Conservation (phyloP, 169 alveolate genomes). For the Plasmodium gonderi region DNA sequence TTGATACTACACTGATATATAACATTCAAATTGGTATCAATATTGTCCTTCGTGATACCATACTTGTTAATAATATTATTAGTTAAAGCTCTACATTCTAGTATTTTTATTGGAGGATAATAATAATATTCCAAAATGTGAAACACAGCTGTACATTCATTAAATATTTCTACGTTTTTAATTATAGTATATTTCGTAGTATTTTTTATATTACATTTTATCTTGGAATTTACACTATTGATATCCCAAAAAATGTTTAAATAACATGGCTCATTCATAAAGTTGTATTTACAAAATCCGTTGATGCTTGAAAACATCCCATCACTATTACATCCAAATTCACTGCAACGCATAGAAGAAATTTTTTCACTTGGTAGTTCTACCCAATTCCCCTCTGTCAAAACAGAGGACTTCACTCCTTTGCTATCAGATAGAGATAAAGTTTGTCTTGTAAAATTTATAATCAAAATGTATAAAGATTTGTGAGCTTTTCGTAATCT, state of each 20-base stretch:
- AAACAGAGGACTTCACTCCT: slow-evolving; percentile 62
- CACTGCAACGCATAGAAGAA: slow-evolving; percentile 84
- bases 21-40: slow-evolving; percentile 47
- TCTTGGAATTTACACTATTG: slow-evolving; percentile 81
- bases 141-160: slow-evolving; percentile 86
- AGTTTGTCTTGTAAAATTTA: slow-evolving; percentile 84
- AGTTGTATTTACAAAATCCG: slow-evolving; percentile 81
- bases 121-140: slow-evolving; percentile 84
- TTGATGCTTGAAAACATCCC: slow-evolving; percentile 85
- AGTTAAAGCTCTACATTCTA: slow-evolving; percentile 74
- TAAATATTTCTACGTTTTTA: slow-evolving; percentile 82
- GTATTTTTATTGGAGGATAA: slow-evolving; percentile 78
- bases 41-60: slow-evolving; percentile 39
- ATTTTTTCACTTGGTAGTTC: slow-evolving; percentile 89
- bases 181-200: slow-evolving; percentile 78
- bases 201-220: slow-evolving; percentile 82
- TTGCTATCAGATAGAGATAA: slow-evolving; percentile 67
- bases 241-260: slow-evolving; percentile 83
- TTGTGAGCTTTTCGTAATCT: slow-evolving; percentile 85
- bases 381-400: slow-evolving; percentile 86
- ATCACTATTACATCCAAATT: slow-evolving; percentile 86
- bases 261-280: slow-evolving; percentile 83
- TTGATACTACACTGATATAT: slow-evolving; percentile 74
- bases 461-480: slow-evolving; percentile 86
- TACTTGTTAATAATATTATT: slow-evolving; percentile 67